phyloP scores from a whole-genome alignment of 2,329 filamentous ascomycete species.

The Microdochium nivale region DNA sequence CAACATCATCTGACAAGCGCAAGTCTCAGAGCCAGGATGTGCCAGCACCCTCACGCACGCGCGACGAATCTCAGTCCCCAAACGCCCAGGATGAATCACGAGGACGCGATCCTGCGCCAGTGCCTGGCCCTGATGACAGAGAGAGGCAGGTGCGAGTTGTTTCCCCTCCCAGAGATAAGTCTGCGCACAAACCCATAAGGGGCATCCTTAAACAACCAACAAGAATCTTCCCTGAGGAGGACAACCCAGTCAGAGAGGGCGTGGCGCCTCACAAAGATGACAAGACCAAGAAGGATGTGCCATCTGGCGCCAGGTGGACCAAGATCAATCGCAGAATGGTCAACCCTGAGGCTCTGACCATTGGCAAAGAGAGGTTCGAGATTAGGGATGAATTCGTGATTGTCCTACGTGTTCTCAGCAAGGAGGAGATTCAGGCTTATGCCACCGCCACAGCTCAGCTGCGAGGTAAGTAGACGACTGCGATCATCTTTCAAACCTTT shows the following conservation, averaged over 20 bases:
- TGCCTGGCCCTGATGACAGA: constrained; percentile 18
- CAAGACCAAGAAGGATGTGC: constrained; percentile 63
- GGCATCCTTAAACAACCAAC: constrained; percentile 82
- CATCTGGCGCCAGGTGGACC: constrained; percentile 78
- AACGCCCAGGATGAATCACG: constrained; percentile 21
- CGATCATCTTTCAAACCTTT: constrained; percentile 14
- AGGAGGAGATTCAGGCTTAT: constrained; percentile 84
- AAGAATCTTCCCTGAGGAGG: constrained; percentile 77
- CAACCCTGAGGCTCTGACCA: constrained; percentile 77
- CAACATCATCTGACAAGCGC: neutral
- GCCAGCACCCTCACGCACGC: neutral
- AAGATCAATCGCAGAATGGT: constrained; percentile 85
- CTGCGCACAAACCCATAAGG: constrained; percentile 63
- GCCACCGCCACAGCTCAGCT: constrained; percentile 74
- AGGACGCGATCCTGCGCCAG: constrained; percentile 29
- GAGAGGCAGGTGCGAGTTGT: constrained; percentile 57
- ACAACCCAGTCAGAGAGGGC: constrained; percentile 75
- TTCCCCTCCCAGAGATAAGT: constrained; percentile 57
- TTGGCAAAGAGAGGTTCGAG: constrained; percentile 86
- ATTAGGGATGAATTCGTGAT: constrained; percentile 91
- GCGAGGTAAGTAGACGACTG: constrained; percentile 49
- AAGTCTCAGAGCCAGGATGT: constrained; percentile 3
- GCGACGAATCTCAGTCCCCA: constrained; percentile 5
- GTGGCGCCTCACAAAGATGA: constrained; percentile 91
- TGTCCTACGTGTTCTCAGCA: constrained; percentile 76